A percentile compares a stretch with the other conserved stretches of the same genome.
phyloP scores from a whole-genome alignment of 1,284 basidiomycete genomes.

The Puccinia novopanici region DNA sequence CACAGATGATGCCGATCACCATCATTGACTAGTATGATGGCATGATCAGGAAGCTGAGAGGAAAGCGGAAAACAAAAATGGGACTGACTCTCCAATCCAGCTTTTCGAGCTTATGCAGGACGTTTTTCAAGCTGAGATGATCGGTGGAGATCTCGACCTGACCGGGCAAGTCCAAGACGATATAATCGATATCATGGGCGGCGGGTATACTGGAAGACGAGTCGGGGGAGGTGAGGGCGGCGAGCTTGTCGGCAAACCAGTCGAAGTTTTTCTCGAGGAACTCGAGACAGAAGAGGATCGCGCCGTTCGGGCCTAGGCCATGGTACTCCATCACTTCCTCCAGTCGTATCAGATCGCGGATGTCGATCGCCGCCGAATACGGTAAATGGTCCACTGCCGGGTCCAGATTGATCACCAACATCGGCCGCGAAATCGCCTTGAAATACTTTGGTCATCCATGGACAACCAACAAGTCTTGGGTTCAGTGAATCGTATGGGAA shows the following conservation, averaged over 20 bases:
- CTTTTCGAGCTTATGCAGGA: conserved; percentile 71
- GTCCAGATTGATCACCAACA: conserved; percentile 90
- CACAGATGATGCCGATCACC: neutral
- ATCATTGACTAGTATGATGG: neutral
- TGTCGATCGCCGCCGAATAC: conserved; percentile 86
- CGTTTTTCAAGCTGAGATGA: conserved; percentile 80
- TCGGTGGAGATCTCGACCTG: conserved; percentile 98
- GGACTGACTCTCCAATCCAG: conserved; percentile 77
- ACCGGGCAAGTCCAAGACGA: conserved; percentile 93
- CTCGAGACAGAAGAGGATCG: conserved; percentile 95
- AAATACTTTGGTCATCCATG: conserved; percentile 65
- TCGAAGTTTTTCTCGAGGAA: conserved; percentile 93
- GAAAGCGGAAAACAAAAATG: neutral
- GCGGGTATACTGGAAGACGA: conserved; percentile 9
- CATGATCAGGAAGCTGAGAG: neutral
- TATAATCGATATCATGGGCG: conserved; percentile 70
- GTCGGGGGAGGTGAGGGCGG: conserved; percentile 43
- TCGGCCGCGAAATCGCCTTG: conserved; percentile 78
- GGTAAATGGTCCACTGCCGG: conserved; percentile 80
- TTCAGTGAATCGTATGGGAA: neutral
- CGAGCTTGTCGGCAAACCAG: conserved; percentile 72
- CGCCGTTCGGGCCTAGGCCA: conserved; percentile 90
- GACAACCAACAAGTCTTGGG: conserved; percentile 20
- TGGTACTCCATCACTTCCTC: conserved; percentile 83
- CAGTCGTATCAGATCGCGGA: conserved; percentile 82